A percentile compares a stretch with the other conserved stretches of the same genome.
Conservation (phyloP, 306 rosid species). For the Urtica urens region DNA sequence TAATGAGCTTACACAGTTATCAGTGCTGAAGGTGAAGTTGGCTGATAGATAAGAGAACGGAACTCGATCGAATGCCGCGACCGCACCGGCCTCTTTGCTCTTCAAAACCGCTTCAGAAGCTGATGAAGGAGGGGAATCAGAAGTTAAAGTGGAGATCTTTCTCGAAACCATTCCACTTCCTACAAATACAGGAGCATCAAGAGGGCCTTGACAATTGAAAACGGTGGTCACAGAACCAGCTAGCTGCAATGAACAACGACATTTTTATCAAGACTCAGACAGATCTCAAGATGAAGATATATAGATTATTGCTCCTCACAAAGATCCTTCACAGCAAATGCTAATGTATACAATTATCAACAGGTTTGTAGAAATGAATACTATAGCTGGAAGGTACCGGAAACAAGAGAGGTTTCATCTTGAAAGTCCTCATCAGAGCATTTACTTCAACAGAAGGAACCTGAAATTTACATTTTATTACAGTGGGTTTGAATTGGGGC, state of each 20-base stretch:
- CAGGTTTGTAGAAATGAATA: too few species aligned
- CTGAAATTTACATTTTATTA: conserved; percentile 32
- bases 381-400: conserved; percentile 47
- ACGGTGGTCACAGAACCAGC: conserved; percentile 93
- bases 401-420: conserved; percentile 69
- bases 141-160: conserved; percentile 41
- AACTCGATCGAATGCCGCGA: conserved; percentile 82
- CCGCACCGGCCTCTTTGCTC: conserved; percentile 85
- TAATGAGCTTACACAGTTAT: conserved; percentile 65
- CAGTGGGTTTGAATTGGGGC: conserved; percentile 15
- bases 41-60: conserved; percentile 86
- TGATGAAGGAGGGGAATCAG: conserved; percentile 46
- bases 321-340: too few species aligned
- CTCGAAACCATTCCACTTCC: conserved; percentile 96
- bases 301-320: too few species aligned
- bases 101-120: conserved; percentile 71
- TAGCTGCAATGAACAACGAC: conserved; percentile 48
- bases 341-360: too few species aligned
- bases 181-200: conserved; percentile 78
- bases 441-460: conserved; percentile 88
- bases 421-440: conserved; percentile 85
- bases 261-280: conserved; percentile 15
- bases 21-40: conserved; percentile 88
- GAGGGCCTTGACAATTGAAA: conserved; percentile 95
- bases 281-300: conserved; percentile 1